These are phyloP conservation scores for Trichosporon sp. DNA, from an alignment of 1,284 basidiomycete genomes.

Conservation along the genomic window DNA sequence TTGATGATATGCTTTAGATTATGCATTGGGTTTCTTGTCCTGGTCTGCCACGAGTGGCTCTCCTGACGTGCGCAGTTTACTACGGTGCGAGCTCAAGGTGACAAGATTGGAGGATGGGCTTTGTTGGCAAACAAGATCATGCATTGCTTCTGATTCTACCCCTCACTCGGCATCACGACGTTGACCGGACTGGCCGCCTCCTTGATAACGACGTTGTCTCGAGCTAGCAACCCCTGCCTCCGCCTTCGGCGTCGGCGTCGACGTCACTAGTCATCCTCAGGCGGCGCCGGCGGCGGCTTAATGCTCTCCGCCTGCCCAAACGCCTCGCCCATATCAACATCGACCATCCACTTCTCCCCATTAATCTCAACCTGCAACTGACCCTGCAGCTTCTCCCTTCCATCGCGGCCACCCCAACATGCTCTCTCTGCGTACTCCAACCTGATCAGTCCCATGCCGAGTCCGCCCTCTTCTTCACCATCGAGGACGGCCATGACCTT, in stretches of 20 bases:
- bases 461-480: constrained; percentile 5
- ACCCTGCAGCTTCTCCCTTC: too few relatives aligned
- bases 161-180: too few relatives aligned
- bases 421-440: constrained; percentile 43
- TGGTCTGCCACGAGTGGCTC: too few relatives aligned
- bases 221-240: too few relatives aligned
- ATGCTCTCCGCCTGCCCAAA: constrained; percentile 23
- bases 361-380: constrained; percentile 26
- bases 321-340: constrained; percentile 37
- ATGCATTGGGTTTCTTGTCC: too few relatives aligned
- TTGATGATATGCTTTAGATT: constrained; percentile 17
- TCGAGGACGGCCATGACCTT: constrained; percentile 35
- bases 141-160: neutral
- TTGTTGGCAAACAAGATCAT: neutral
- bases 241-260: too few relatives aligned
- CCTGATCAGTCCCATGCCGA: constrained; percentile 44
- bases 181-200: too few relatives aligned
- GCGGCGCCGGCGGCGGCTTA: constrained; percentile 13
- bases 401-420: constrained; percentile 28
- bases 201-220: too few relatives aligned
- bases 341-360: constrained; percentile 31
- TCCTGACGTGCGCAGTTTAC: too few relatives aligned
- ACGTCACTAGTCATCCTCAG: constrained; percentile 7
- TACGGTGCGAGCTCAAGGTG: too few relatives aligned
- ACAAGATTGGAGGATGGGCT: too few relatives aligned